Conservation (phyloP, 2,329 filamentous ascomycete species). For the Pyrenophora teres region DNA sequence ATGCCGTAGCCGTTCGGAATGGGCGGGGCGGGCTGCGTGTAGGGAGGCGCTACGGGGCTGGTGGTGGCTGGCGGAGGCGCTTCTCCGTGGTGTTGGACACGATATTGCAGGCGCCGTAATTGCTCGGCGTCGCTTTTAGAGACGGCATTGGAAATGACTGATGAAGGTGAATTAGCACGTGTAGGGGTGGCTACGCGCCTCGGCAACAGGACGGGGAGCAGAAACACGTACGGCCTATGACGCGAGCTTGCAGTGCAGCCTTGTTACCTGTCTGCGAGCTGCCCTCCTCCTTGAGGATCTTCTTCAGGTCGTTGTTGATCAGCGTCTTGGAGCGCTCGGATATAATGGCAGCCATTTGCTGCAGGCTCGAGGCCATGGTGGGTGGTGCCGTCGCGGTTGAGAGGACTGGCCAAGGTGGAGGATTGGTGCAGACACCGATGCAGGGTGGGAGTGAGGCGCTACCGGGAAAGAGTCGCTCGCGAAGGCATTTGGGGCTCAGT, state of each 20-base stretch:
- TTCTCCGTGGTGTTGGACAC: conserved; percentile 49
- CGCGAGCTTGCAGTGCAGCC: conserved; percentile 75
- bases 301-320: conserved; percentile 71
- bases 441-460: conserved; percentile 13
- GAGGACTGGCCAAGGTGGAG: neutral
- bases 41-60: conserved; percentile 24
- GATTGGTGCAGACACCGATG: neutral
- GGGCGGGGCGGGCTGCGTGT: conserved; percentile 23
- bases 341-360: conserved; percentile 47
- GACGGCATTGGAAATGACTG: conserved; percentile 49
- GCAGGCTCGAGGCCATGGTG: conserved; percentile 46
- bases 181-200: neutral
- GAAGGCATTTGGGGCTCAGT: conserved; percentile 16
- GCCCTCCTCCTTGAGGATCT: conserved; percentile 74
- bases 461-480: conserved; percentile 18
- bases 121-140: conserved; percentile 39
- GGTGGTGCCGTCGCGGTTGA: conserved; percentile 3
- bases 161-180: conserved; percentile 27
- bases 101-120: conserved; percentile 48
- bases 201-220: conserved; percentile 5
- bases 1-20: conserved; percentile 28
- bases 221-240: conserved; percentile 71
- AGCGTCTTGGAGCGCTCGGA: conserved; percentile 58
- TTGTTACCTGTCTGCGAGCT: conserved; percentile 79
- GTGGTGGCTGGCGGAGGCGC: conserved; percentile 34